Conservation (phyloP, 176 grass and related monocot species). For the Ananas comosus region DNA sequence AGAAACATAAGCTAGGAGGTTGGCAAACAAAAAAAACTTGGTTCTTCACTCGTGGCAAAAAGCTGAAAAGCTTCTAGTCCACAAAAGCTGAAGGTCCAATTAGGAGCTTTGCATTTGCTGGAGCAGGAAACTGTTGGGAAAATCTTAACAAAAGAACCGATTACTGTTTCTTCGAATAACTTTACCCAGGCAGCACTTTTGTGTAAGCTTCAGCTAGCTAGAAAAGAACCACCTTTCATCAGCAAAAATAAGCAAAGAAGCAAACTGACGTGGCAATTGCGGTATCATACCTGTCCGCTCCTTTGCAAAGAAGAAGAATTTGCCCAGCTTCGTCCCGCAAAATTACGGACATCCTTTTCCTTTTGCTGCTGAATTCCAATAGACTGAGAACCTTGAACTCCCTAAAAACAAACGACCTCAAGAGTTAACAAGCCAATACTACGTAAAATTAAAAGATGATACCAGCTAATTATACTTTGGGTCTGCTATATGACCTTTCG, state of each 20-base stretch:
- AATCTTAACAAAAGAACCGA: too few relatives aligned
- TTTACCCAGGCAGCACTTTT: too few relatives aligned
- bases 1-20: too few relatives aligned
- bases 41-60: too few relatives aligned
- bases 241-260: not conserved
- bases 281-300: conserved; percentile 71
- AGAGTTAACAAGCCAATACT: conserved; percentile 13
- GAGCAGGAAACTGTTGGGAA: too few relatives aligned
- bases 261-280: conserved; percentile 1
- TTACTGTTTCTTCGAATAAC: too few relatives aligned
- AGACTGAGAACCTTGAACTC: conserved; percentile 98
- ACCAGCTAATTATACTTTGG: not conserved
- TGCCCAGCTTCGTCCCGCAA: conserved; percentile 74
- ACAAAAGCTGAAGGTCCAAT: too few relatives aligned
- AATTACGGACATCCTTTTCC: conserved; percentile 97
- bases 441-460: not conserved
- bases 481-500: conserved; percentile 49
- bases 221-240: not conserved
- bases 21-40: too few relatives aligned
- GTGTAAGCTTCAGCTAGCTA: conserved; percentile 1
- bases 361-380: conserved; percentile 99
- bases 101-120: too few relatives aligned
- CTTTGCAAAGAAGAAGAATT: conserved; percentile 94
- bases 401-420: conserved; percentile 38
- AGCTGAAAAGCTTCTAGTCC: too few relatives aligned